Percentiles rank a stretch among this genome's conserved stretches.
These are phyloP conservation scores for Dillenia turbinata DNA, from an alignment of 164 flowering plant species.

Conservation along the genomic window DNA sequence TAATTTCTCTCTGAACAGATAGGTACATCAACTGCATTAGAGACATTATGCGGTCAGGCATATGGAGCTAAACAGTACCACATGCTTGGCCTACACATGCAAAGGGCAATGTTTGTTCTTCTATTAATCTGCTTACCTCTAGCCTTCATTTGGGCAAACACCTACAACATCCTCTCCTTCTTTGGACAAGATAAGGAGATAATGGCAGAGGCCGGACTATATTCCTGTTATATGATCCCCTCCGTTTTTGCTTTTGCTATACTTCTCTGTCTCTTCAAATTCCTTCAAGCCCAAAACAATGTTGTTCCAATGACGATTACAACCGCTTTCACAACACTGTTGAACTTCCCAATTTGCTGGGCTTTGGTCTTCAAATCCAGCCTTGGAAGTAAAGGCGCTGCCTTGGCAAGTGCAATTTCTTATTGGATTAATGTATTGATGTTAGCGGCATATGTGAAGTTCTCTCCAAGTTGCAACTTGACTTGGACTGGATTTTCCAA, in stretches of 20 bases:
- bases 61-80: constrained; percentile 5
- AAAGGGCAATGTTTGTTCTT: constrained; percentile 20
- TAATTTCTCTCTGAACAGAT: too few species aligned
- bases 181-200: constrained; percentile 24
- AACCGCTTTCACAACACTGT: constrained; percentile 11
- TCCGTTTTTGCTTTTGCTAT: constrained; percentile 17
- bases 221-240: constrained; percentile 19
- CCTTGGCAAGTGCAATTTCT: constrained; percentile 18
- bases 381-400: constrained; percentile 26
- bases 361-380: constrained; percentile 19
- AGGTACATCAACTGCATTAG: too few species aligned
- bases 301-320: constrained; percentile 27
- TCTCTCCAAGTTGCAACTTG: constrained; percentile 18
- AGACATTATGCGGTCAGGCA: too few species aligned
- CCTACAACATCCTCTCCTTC: constrained; percentile 11
- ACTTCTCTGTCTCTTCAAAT: constrained; percentile 20
- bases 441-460: constrained; percentile 14
- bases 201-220: constrained; percentile 20
- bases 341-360: constrained; percentile 24
- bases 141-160: constrained; percentile 21
- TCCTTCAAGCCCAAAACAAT: constrained; percentile 24
- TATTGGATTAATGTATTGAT: constrained; percentile 19
- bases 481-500: constrained; percentile 33
- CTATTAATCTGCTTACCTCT: constrained; percentile 20
- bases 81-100: too few species aligned